phyloP scores from a whole-genome alignment of 345 rosid genomes.

The Nasturtium officinale region DNA sequence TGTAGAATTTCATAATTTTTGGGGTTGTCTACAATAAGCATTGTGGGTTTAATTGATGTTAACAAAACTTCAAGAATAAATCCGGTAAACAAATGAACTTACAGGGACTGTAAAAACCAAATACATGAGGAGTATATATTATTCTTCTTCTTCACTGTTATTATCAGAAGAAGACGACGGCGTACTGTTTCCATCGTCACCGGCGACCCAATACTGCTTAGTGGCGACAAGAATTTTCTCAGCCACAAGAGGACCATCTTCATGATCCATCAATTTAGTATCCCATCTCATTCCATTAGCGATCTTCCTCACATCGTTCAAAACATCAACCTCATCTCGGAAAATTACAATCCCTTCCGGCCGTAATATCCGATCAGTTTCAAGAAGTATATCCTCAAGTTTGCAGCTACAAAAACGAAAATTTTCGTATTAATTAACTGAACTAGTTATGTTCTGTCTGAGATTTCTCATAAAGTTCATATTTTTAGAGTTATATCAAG shows the following conservation, averaged over 20 bases:
- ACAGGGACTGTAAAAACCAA: constrained; percentile 22
- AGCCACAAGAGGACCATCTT: constrained; percentile 94
- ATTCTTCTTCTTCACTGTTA: constrained; percentile 36
- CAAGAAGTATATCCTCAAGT: constrained; percentile 82
- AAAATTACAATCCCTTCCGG: constrained; percentile 84
- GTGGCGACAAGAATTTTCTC: constrained; percentile 75
- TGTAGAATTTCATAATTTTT: background rate
- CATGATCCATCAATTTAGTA: constrained; percentile 83
- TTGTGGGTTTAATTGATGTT: constrained; percentile 1
- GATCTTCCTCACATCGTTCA: constrained; percentile 74
- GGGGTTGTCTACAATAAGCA: background rate
- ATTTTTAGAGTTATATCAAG: background rate
- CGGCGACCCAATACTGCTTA: constrained; percentile 91
- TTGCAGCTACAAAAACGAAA: constrained; percentile 59
- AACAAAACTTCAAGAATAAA: constrained; percentile 21
- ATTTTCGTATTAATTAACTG: background rate
- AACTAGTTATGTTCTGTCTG: background rate
- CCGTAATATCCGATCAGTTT: constrained; percentile 85
- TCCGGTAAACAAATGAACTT: background rate
- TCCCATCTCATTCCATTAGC: constrained; percentile 92
- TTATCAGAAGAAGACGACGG: constrained; percentile 32
- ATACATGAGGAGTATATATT: constrained; percentile 29
- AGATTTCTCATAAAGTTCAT: background rate
- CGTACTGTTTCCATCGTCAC: constrained; percentile 57
- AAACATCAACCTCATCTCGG: constrained; percentile 80